These are phyloP conservation scores for Podaxis sp. DNA, from an alignment of 768 basidiomycete genomes.

Conservation along the genomic window DNA sequence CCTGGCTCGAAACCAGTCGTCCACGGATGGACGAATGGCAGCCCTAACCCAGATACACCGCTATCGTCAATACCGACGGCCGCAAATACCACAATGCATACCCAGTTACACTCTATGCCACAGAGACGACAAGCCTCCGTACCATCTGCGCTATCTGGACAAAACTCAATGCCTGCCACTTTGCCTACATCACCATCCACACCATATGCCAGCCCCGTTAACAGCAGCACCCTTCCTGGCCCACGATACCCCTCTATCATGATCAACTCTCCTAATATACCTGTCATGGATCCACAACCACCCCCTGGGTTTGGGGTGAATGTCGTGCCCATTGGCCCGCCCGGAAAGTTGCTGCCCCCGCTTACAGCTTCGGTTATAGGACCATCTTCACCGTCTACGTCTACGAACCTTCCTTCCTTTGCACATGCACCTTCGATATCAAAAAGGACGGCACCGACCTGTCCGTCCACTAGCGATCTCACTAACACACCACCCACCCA, in stretches of 20 bases:
- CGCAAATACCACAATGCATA: neutral
- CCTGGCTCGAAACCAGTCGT: neutral
- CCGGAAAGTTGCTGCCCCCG: constrained; percentile 1
- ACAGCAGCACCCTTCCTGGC: neutral
- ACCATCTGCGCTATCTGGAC: neutral
- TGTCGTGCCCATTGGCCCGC: constrained; percentile 3
- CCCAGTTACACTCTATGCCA: neutral
- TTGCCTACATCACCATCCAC: neutral
- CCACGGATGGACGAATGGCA: neutral
- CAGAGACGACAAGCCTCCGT: neutral
- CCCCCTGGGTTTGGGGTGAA: neutral
- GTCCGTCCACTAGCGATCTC: neutral
- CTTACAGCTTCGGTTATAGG: neutral
- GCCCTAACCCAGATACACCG: neutral
- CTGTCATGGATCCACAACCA: neutral
- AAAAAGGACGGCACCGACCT: neutral
- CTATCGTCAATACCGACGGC: neutral
- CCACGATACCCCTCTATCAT: neutral
- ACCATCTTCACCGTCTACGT: neutral
- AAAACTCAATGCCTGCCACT: neutral
- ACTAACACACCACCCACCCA: neutral
- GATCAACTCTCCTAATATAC: neutral
- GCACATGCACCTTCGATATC: neutral
- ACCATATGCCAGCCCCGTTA: neutral
- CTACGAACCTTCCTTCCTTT: neutral